A percentile compares a stretch with the other conserved stretches of the same genome.
Evolutionary conservation across 257 asterid genomes (phyloP).

Genomic region (Jacaranda mimosifolia): DNA sequence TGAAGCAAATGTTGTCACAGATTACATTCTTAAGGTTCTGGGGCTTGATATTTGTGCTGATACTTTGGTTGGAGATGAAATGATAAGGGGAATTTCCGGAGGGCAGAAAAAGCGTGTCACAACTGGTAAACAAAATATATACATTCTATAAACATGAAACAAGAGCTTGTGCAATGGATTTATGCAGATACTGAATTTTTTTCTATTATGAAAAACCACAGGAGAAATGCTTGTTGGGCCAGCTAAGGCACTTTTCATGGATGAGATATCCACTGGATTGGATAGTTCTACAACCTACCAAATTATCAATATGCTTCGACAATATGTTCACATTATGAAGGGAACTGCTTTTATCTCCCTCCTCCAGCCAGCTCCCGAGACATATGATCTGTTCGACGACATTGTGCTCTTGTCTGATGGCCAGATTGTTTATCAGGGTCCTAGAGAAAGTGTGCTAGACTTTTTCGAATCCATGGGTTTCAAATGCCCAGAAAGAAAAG

Average conservation of each 20-base stretch:
- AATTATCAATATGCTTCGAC: conserved; percentile 44
- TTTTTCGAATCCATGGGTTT: conserved; percentile 58
- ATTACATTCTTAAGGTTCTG: conserved; percentile 49
- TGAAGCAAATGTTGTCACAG: conserved; percentile 49
- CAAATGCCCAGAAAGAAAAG: conserved; percentile 58
- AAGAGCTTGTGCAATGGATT: neutral
- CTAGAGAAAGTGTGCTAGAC: conserved; percentile 46
- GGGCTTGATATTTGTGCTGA: conserved; percentile 60
- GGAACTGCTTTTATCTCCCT: conserved; percentile 56
- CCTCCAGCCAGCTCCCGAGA: conserved; percentile 61
- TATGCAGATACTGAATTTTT: conserved; percentile 5
- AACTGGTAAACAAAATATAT: conserved; percentile 38
- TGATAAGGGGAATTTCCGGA: conserved; percentile 57
- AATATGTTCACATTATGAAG: conserved; percentile 49
- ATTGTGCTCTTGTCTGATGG: conserved; percentile 55
- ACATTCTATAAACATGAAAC: neutral
- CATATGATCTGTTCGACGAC: conserved; percentile 56
- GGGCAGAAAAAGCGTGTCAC: conserved; percentile 60
- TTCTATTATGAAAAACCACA: conserved; percentile 19
- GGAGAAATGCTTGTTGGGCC: conserved; percentile 65
- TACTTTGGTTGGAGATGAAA: conserved; percentile 52
- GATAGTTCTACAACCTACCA: conserved; percentile 58
- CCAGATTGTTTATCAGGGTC: conserved; percentile 49
- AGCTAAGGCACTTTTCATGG: conserved; percentile 58
- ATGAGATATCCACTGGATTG: conserved; percentile 58